Base-by-base conservation (phyloP, 1,284 basidiomycete species). In the Cryptococcus hybrid region DNA sequence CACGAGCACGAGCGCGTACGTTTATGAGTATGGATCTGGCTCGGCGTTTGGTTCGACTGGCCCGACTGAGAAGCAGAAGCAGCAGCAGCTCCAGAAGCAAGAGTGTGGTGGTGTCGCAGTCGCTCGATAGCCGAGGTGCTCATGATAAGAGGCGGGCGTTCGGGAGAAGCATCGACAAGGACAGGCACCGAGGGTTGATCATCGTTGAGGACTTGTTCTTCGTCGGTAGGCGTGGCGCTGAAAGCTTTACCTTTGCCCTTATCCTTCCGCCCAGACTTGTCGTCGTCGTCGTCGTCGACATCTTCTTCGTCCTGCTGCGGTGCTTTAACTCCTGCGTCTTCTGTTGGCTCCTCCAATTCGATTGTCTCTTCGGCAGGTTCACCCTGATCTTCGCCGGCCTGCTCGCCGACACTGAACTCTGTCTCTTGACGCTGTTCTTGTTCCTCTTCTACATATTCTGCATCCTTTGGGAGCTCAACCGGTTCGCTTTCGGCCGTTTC, bases 71-170 rank as follows among this genome's bases (percentile, higher is more conserved):
- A 47, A 35, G 46, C 46, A 24, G 46, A 2, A 34, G 1, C 18
- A 35, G n/a, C 1, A 18, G 18, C 18, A 18, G 18, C 18, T 18
- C 18, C 18, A 39, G 40, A 36, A 5, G 43, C 52, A 13, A 47
- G 51, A 12, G 44, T 62, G 51, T 68, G 66, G 37, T 60, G 61
- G 55, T 68, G 66, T 7, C 58, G 40, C 8, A 63, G 44, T 7
- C 55, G 56, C 55, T 46, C 39, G 35, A 60, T 51, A 18, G 58
- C 52, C 9, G 58, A 60, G 11, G 53, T 48, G 12, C 51, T 50
- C 47, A 56, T 54, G 15, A 54, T 50, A 7, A 55, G 52, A 37
- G 55, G 40, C 15, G 55, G 54, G 7, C 51, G 55, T 44, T 46
- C 24, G 8, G 24, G 43, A 11, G 43, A 44, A 13, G 30, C 40